Conservation (phyloP, 2,329 filamentous ascomycete species). For the Penicillium sp. region DNA sequence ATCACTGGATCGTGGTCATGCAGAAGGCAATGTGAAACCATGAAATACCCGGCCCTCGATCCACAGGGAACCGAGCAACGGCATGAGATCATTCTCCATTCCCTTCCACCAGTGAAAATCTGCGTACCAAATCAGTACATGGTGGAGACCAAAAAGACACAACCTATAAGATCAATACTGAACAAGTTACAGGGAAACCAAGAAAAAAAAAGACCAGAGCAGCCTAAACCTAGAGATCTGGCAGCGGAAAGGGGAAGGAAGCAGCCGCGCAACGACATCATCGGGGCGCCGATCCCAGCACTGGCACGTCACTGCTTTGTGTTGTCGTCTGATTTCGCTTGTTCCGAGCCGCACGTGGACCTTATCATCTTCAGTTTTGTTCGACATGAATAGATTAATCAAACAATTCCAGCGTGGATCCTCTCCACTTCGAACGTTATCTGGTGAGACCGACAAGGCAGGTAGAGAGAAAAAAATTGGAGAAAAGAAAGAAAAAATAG, state of each 20-base stretch:
- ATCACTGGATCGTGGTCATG: not conserved
- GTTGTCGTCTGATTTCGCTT: not conserved
- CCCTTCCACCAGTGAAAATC: not conserved
- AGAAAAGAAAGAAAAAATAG: not conserved
- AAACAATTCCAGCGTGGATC: not conserved
- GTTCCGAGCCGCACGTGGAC: conserved; percentile 12
- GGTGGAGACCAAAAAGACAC: not conserved
- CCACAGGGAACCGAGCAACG: conserved; percentile 9
- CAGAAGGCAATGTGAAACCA: conserved; percentile 7
- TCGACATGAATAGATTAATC: too few relatives aligned
- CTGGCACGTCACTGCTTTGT: conserved; percentile 11
- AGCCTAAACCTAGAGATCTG: conserved; percentile 8
- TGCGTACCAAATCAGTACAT: not conserved
- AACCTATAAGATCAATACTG: not conserved
- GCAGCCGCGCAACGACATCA: conserved; percentile 20
- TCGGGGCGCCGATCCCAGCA: conserved; percentile 17
- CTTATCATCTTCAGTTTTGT: not conserved
- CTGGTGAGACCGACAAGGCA: not conserved
- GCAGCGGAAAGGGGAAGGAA: conserved; percentile 5
- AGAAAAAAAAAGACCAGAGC: not conserved
- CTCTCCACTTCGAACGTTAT: not conserved
- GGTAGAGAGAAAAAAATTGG: not conserved
- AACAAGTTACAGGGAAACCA: not conserved
- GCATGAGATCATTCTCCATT: conserved; percentile 6
- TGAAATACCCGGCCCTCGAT: conserved; percentile 5